These are phyloP conservation scores for Platanus orientalis DNA, from an alignment of 164 flowering plant species.

Conservation along the genomic window DNA sequence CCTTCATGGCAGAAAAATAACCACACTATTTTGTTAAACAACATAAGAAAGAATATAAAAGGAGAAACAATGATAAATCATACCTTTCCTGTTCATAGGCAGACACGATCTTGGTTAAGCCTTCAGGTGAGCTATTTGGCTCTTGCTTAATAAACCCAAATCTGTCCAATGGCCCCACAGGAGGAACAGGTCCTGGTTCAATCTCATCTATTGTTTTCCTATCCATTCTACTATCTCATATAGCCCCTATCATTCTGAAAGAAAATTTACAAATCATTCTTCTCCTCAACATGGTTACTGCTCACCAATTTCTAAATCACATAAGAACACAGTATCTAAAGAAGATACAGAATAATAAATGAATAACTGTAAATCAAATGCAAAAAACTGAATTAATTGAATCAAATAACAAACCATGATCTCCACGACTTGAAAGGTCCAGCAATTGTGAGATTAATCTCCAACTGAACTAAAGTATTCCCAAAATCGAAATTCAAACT, in stretches of 20 bases:
- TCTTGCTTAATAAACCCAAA: slow-evolving; percentile 82
- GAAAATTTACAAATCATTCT: slow-evolving; percentile 2
- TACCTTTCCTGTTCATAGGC: slow-evolving; percentile 60
- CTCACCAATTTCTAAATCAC: slow-evolving; percentile 2
- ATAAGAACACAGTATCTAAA: neutral
- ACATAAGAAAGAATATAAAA: neutral
- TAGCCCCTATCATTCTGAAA: slow-evolving; percentile 13
- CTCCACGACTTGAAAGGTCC: too few relatives aligned
- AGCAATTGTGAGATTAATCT: too few relatives aligned
- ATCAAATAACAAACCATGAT: too few relatives aligned
- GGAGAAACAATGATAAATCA: neutral
- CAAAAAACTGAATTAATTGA: too few relatives aligned
- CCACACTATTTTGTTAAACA: too few relatives aligned
- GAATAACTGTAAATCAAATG: too few relatives aligned
- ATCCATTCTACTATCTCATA: slow-evolving; percentile 48
- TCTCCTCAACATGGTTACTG: slow-evolving; percentile 9
- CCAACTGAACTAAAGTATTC: too few relatives aligned
- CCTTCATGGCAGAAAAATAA: neutral
- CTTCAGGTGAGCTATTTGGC: slow-evolving; percentile 31
- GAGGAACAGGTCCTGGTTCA: slow-evolving; percentile 51
- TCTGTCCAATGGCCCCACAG: slow-evolving; percentile 51
- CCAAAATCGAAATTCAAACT: too few relatives aligned
- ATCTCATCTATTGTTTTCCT: slow-evolving; percentile 51
- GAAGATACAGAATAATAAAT: too few relatives aligned
- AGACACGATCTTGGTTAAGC: slow-evolving; percentile 33